Evolutionary conservation across 495 filamentous ascomycete species (phyloP), one percentile per base, ranked within the genome.

Genomic region (Aspergillus cristatus): DNA sequence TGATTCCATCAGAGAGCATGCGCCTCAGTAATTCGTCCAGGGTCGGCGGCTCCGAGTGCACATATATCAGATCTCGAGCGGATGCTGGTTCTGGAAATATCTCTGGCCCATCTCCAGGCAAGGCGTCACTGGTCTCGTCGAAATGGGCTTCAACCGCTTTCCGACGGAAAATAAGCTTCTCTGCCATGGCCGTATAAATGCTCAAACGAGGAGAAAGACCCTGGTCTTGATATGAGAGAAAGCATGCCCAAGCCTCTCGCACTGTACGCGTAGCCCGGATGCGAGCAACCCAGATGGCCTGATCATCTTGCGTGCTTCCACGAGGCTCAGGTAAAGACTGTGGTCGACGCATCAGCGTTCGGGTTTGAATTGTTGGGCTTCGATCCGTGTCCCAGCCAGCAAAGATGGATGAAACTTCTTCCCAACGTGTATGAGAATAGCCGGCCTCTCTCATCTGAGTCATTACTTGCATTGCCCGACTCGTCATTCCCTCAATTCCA

Each of bases 241-340:
- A 86, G 39, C 74, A 75, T 12, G 70, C 72, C 82, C 82, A 86
- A 8, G 81, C 82, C 60, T 86, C 82, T 26, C 79, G 68, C 14
- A 76, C 52, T 2, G 82, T 86, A 14, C 82, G 64, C 6, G 82
- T 86, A 8, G 81, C 69, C 20, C 67, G 59, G 26, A 85, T 72
- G 7, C 81, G 70, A 8, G 72, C 76, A 20, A 62, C 68, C 81
- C 81, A 86, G 2, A 74, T 45, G 14, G 46, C 28, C 0, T 41
- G 35, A 28, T 61, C 39, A 14, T 51, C 34, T 3, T 37, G 37
- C 13, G 47, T 26, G 12, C 29, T 43, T 18, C 42, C 42, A 13
- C 39, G 31, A 18, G 31, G 38, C 13, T 44, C 42, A 15, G 32
- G 37, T 16, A 63, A 39, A 43, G 35, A 45, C 34, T 38, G 36